phyloP scores from a whole-genome alignment of 306 rosid species.

The Medicago arabica region DNA sequence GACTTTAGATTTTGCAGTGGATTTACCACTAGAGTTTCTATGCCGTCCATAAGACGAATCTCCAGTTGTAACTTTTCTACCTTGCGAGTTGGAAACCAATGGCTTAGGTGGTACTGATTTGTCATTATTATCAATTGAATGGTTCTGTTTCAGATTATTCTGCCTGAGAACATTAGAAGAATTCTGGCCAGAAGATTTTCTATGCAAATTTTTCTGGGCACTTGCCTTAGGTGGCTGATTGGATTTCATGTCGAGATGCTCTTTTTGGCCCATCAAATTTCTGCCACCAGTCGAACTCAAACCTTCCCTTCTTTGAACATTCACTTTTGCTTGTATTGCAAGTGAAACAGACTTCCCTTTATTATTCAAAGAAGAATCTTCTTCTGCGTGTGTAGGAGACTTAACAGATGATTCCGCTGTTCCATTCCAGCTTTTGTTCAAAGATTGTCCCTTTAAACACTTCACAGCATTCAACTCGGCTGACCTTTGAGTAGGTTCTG shows the following conservation, averaged over 20 bases:
- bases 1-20: constrained; percentile 59
- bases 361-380: constrained; percentile 52
- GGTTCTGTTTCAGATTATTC: constrained; percentile 90
- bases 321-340: constrained; percentile 97
- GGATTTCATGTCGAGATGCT: constrained; percentile 63
- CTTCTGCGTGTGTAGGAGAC: constrained; percentile 55
- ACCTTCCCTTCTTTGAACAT: constrained; percentile 91
- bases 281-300: constrained; percentile 60
- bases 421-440: constrained; percentile 96
- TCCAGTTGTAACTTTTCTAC: constrained; percentile 59
- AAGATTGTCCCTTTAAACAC: constrained; percentile 80
- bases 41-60: constrained; percentile 67
- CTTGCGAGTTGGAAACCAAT: constrained; percentile 51
- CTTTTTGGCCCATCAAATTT: constrained; percentile 59
- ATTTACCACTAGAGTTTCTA: constrained; percentile 62
- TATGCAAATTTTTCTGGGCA: constrained; percentile 61
- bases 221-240: constrained; percentile 56
- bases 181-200: constrained; percentile 55
- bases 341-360: constrained; percentile 89
- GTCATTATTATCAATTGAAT: constrained; percentile 59
- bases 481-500: constrained; percentile 63
- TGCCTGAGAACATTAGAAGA: constrained; percentile 70
- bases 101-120: constrained; percentile 67
- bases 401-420: constrained; percentile 60
- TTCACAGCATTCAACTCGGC: constrained; percentile 76